These are phyloP conservation scores for Elaeis oleifera DNA, from an alignment of 202 grass and related monocot species.

Conservation along the genomic window DNA sequence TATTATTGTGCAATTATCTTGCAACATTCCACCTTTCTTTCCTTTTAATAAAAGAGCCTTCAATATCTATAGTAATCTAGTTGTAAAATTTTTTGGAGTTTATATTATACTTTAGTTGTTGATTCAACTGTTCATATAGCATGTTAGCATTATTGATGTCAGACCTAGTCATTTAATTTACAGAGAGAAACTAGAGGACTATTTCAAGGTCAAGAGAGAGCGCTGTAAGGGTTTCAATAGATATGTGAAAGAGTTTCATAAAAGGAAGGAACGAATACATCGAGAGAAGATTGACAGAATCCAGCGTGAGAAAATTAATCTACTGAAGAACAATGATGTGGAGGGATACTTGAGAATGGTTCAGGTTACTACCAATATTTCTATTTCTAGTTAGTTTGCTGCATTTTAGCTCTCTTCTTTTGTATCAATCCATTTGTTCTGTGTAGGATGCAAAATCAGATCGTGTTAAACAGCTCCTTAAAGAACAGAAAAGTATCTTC, in stretches of 20 bases:
- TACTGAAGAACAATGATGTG: slow-evolving; percentile 99
- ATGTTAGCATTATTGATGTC: too few relatives aligned
- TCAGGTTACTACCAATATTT: slow-evolving; percentile 42
- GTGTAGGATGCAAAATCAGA: slow-evolving; percentile 99
- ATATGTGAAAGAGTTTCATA: slow-evolving; percentile 92
- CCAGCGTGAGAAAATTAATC: slow-evolving; percentile 94
- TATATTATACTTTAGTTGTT: too few relatives aligned
- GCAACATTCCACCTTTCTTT: too few relatives aligned
- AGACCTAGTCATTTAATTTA: slow-evolving; percentile 5
- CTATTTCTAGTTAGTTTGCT: slow-evolving; percentile 4
- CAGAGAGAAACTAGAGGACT: slow-evolving; percentile 92
- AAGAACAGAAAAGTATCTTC: slow-evolving; percentile 99
- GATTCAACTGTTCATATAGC: too few relatives aligned
- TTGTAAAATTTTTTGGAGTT: too few relatives aligned
- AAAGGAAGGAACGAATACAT: slow-evolving; percentile 90
- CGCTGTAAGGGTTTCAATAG: slow-evolving; percentile 86
- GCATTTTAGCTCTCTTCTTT: not conserved
- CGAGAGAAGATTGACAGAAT: slow-evolving; percentile 96
- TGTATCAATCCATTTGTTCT: slow-evolving; percentile 7
- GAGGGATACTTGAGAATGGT: slow-evolving; percentile 99
- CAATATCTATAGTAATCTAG: too few relatives aligned
- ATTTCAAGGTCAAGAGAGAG: slow-evolving; percentile 86
- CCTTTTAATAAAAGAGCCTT: too few relatives aligned
- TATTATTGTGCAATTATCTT: slow-evolving; percentile 14
- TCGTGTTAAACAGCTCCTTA: slow-evolving; percentile 91